Evolutionary conservation across 1,284 basidiomycete species (phyloP).

Genomic region (Tremellales sp.): DNA sequence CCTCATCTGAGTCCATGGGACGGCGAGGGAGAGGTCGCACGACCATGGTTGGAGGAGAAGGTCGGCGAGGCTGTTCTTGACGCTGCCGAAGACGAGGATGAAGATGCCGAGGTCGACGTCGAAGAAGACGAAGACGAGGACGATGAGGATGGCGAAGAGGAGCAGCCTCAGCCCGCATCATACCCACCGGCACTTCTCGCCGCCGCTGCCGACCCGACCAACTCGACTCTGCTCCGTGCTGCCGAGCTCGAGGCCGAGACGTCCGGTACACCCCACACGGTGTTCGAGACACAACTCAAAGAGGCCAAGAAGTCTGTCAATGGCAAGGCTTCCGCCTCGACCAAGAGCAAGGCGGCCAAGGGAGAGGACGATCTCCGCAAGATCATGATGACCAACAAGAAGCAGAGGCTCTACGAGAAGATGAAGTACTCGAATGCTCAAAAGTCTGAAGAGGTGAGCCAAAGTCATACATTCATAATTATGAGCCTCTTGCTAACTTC

Average conservation of each 20-base stretch:
- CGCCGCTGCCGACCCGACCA: slow-evolving; percentile 57
- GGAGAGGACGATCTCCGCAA: slow-evolving; percentile 87
- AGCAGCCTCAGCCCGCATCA: slow-evolving; percentile 27
- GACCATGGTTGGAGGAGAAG: slow-evolving; percentile 57
- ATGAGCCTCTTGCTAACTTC: neutral
- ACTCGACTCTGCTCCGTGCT: slow-evolving; percentile 70
- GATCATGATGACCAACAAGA: slow-evolving; percentile 98
- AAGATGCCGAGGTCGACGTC: slow-evolving; percentile 39
- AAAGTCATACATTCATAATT: slow-evolving; percentile 4
- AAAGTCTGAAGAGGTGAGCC: slow-evolving; percentile 71
- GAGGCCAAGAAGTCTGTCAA: slow-evolving; percentile 61
- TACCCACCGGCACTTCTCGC: slow-evolving; percentile 54
- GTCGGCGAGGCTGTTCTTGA: slow-evolving; percentile 31
- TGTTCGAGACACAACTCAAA: slow-evolving; percentile 75
- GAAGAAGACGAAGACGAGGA: slow-evolving; percentile 42
- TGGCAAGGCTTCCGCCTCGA: slow-evolving; percentile 39
- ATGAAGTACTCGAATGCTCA: slow-evolving; percentile 86
- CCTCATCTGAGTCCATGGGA: slow-evolving; percentile 95
- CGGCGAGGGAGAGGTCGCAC: slow-evolving; percentile 60
- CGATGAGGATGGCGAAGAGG: slow-evolving; percentile 48
- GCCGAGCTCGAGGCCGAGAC: slow-evolving; percentile 93
- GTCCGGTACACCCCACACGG: slow-evolving; percentile 75
- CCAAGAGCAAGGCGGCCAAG: slow-evolving; percentile 18
- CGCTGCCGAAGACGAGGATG: slow-evolving; percentile 39
- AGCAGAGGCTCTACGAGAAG: slow-evolving; percentile 92